Base-by-base conservation (phyloP, 2,329 filamentous ascomycete genomes). In the Neopestalotiopsis sp. region DNA sequence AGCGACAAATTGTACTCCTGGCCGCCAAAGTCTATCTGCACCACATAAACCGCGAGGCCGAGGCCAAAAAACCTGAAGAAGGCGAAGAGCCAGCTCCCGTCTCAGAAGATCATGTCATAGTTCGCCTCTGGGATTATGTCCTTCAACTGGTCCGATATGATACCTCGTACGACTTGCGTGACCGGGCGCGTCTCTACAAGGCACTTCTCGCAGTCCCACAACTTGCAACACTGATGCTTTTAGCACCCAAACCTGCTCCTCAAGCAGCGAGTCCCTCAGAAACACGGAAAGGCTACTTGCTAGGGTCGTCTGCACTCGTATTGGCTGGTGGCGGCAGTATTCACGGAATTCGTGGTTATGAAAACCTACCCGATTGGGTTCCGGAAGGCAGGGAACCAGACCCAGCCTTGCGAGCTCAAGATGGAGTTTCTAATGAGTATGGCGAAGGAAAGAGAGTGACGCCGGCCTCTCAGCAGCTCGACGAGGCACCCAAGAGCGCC, bases 21-120 rank as follows among this genome's bases (percentile, higher is more conserved):
- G 96, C 93, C 6, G 95, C 96, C n/a, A 98, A 98, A 77, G 94
- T 98, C 1, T 98, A 98, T 77, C 87, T 98, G 17, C 94, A 98
- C 75, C 90, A 97, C 77, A 81, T 98, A 53, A 94, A 94, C 76
- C 86, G 88, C 70, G 86, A 89, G 76, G 82, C 84, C 71, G 81
- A 87, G 81, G 53, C 73, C n/a, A 32, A 67, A 10, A 67, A 63
- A 40, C 14, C 32, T 14, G 59, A 61, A 38, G 30, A 53, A 49
- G 66, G 42, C 28, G 66, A 63, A 13, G n/a, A 9, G 2, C 32
- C 66, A 40, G 12, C 34, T 20, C 66, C 42, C 1, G 1, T 30
- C 28, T 40, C 84, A 49, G 85, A 84, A 40, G 83, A 87, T 5
- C 91, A 97, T 74, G 89, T 92, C 0, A 91, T 97, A 66, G 88